Evolutionary conservation across 106 monocot genomes (phyloP).

Genomic region (Agapanthus africanus): DNA sequence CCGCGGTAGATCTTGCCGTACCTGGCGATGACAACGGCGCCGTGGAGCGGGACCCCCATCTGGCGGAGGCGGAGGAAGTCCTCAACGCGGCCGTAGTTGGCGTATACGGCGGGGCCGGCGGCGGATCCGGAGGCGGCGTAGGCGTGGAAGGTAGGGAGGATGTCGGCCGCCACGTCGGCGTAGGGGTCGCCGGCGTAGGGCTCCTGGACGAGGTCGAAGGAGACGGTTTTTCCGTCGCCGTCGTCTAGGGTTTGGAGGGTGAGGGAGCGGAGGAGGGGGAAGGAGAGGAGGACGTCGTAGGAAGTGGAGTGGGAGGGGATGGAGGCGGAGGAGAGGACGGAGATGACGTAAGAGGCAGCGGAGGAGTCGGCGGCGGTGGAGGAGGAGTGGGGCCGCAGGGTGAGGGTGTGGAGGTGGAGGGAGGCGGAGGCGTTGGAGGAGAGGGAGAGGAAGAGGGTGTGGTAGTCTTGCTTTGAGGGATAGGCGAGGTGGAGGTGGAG

Average conservation of each 20-base stretch:
- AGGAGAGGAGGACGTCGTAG: constrained; percentile 48
- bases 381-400: constrained; percentile 58
- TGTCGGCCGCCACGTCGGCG: constrained; percentile 19
- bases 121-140: constrained; percentile 50
- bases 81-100: constrained; percentile 64
- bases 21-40: constrained; percentile 45
- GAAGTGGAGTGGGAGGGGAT: constrained; percentile 21
- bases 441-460: constrained; percentile 64
- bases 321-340: constrained; percentile 30
- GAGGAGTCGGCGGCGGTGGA: constrained; percentile 37
- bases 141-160: constrained; percentile 66
- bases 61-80: constrained; percentile 37
- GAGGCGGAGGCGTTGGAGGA: constrained; percentile 55
- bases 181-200: constrained; percentile 33
- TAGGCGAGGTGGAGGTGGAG: constrained; percentile 15
- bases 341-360: constrained; percentile 31
- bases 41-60: constrained; percentile 36
- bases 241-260: constrained; percentile 11
- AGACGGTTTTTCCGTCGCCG: no score
- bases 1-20: constrained; percentile 73
- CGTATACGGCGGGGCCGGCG: constrained; percentile 44
- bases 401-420: constrained; percentile 39
- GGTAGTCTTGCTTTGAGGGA: constrained; percentile 31
- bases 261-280: constrained; percentile 43
- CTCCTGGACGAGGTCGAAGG: constrained; percentile 32